Base-by-base conservation (phyloP, 257 asterid genomes). In the Solanum peruvianum region DNA sequence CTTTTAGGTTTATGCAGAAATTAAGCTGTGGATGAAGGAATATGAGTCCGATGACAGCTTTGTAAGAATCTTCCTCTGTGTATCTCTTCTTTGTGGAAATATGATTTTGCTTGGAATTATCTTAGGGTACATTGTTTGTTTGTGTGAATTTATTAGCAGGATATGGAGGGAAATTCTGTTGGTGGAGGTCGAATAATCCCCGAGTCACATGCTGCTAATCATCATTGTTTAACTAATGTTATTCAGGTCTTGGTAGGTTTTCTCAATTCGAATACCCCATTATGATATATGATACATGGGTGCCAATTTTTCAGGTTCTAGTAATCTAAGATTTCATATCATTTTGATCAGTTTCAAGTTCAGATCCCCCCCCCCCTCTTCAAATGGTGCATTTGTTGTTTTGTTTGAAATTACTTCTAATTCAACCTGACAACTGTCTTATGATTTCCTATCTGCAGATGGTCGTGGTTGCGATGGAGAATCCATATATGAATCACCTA, bases 401-500 rank as follows among this genome's bases (percentile, higher is more conserved):
- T 81, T 21, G 75, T 49, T 77, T 58, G 76, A 20, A 31, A 20
- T 64, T 18, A 45, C 81, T 82, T 44, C 60, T 87, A 62, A 73
- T 42, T 44, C 85, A 47, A 58, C 39, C 31, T 6, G 67, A 39
- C 6, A 47, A 25, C 41, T 12, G n/a, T 75, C 47, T 76, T 56
- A 42, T 37, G 35, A 23, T 33, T n/a, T 62, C 88, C 82, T 89
- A 72, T 70, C 81, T 88, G 90, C 98, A 97, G 99, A 88, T 95
- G 89, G 70, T 82, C 89, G 90, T 97, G 90, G 92, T 96, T 62
- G 88, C 89, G 86, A 41, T 90, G 87, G 88, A 91, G 77, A 95
- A 91, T 88, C 94, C 47, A 91, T 89, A 90, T 88, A 83, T 87
- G 88, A 97, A 89, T 88, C 96, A 95, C 89, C 88, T 96, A 73